Base-by-base conservation (phyloP, 2,329 filamentous ascomycete species). In the Neonectria magnoliae region DNA sequence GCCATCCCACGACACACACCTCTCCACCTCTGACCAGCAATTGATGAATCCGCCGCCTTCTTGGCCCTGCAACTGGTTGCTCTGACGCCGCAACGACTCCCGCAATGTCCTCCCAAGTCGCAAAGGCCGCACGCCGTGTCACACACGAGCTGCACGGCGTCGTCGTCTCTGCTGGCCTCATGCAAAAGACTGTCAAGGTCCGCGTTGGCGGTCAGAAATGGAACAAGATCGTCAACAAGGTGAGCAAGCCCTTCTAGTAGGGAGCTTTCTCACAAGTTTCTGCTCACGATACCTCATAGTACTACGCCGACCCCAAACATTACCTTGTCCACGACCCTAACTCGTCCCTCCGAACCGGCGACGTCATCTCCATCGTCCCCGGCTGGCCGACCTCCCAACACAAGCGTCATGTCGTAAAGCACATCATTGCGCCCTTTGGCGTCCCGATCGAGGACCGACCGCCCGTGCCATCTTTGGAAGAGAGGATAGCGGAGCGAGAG, bases 181-280 rank as follows among this genome's bases (percentile, higher is more conserved):
- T 94, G 90, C 81, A 88, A 64, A 92, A 90, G 80, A 94, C 92
- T 3, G 91, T 94, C 62, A 94, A 92, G 80, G 92, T 94, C 67
- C 87, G 89, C 69, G 85, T 94, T 14, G 90, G 91, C 56, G 87
- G 85, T 14, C 87, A 90, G 76, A 86, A 88, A 76, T 95, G 91
- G 90, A 92, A 94, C 76, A 85, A 85, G 64, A 84, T 86, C 67
- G 86, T 95, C 59, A 85, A 89, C 76, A 95, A 95, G 84, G 92
- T 93, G 77, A 58, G 76, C 55, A 47, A 13, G 38, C 25, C 16
- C 25, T 11, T 25, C 6, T 25, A 16, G 25, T 5, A 25, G 25
- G 25, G 41, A 36, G 14, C 14, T 11, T 2, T 22, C 20, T 57
- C 41, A 41, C 63, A 36, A 45, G 20, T 11, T 2, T 8, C 8